These are phyloP conservation scores for Gregarina niphandrodes DNA, from an alignment of 169 alveolate genomes.

Conservation along the genomic window DNA sequence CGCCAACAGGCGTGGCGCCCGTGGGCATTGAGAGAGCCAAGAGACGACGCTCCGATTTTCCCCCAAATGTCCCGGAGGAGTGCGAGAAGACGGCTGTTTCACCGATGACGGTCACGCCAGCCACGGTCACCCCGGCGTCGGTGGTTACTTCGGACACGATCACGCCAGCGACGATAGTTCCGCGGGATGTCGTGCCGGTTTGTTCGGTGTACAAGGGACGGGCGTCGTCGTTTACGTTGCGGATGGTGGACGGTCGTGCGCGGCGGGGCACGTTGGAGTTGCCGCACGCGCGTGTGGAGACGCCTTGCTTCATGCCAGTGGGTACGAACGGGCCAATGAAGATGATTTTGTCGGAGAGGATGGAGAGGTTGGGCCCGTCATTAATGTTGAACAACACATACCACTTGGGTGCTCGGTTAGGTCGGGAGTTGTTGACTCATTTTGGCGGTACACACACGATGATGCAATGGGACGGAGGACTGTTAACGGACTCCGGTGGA, in stretches of 20 bases:
- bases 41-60: too few relatives aligned
- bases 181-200: too few relatives aligned
- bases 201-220: too few relatives aligned
- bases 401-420: conserved; percentile 82
- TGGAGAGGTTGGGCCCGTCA: conserved; percentile 18
- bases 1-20: too few relatives aligned
- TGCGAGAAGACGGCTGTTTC: too few relatives aligned
- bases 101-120: too few relatives aligned
- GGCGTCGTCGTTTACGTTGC: conserved; percentile 9
- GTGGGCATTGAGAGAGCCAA: too few relatives aligned
- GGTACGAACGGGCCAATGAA: conserved; percentile 84
- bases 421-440: conserved; percentile 54
- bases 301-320: conserved; percentile 97
- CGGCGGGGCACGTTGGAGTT: conserved; percentile 65
- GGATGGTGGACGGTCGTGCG: conserved; percentile 41
- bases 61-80: too few relatives aligned
- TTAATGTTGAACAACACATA: conserved; percentile 79
- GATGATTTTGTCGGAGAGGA: conserved; percentile 34
- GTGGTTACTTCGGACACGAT: too few relatives aligned
- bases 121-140: too few relatives aligned
- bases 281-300: conserved; percentile 77
- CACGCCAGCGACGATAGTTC: too few relatives aligned
- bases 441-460: conserved; percentile 74
- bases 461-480: conserved; percentile 66
- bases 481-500: conserved; percentile 94